These are phyloP conservation scores for Candida piceae DNA, from an alignment of 805 yeast species.

Conservation along the genomic window DNA sequence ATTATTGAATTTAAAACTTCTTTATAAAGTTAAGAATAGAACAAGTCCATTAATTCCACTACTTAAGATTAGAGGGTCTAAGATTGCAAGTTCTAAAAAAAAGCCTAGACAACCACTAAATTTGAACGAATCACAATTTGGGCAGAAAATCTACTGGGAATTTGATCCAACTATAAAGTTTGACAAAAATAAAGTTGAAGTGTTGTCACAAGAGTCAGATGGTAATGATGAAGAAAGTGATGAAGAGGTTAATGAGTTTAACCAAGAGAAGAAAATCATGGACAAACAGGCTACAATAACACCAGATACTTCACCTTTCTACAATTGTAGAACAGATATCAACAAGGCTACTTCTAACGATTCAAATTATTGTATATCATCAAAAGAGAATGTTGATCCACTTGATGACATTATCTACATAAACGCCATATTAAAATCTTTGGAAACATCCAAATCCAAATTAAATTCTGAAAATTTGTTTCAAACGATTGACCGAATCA, in stretches of 20 bases:
- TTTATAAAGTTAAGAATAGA: conserved; percentile 33
- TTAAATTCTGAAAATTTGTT: conserved; percentile 9
- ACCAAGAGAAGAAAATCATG: conserved; percentile 4
- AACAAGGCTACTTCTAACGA: too few relatives aligned
- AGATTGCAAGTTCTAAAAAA: conserved; percentile 29
- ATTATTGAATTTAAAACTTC: conserved; percentile 51
- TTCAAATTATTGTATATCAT: too few relatives aligned
- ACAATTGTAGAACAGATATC: conserved; percentile 7
- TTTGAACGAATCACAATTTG: conserved; percentile 15
- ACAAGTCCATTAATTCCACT: conserved; percentile 20
- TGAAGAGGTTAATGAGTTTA: conserved; percentile 4
- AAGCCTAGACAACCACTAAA: conserved; percentile 37
- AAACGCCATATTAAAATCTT: conserved; percentile 10
- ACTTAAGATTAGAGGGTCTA: conserved; percentile 33
- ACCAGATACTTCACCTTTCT: conserved; percentile 15
- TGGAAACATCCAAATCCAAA: conserved; percentile 3
- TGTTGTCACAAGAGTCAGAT: conserved; percentile 8
- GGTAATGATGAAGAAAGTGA: conserved; percentile 6
- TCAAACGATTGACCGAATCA: background rate
- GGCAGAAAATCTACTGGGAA: conserved; percentile 25
- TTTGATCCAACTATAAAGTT: conserved; percentile 12
- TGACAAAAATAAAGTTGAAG: too few relatives aligned
- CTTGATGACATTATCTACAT: conserved; percentile 12
- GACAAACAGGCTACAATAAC: conserved; percentile 14
- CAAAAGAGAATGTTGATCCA: conserved; percentile 14